Percentiles rank a stretch among this genome's conserved stretches.
Evolutionary conservation across 164 flowering plant species (phyloP).

Genomic region (Aristolochia californica): DNA sequence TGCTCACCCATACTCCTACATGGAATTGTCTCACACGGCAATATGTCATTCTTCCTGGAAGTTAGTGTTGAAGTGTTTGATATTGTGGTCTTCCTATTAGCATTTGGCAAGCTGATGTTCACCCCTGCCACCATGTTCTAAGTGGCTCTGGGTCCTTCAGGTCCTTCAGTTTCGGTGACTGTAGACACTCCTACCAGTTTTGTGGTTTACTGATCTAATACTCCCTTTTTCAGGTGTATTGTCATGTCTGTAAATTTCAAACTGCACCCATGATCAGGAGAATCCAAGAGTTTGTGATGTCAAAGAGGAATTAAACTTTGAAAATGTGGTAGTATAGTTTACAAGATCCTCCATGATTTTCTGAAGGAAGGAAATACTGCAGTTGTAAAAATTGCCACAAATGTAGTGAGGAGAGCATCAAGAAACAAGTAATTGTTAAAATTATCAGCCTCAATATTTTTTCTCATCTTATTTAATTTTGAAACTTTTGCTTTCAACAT

Average conservation of each 20-base stretch:
- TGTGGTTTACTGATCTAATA: too few species aligned
- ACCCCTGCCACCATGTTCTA: too few species aligned
- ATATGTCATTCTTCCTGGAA: too few species aligned
- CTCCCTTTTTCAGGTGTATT: slow-evolving; percentile 11
- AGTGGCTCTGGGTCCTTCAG: too few species aligned
- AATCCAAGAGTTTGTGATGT: slow-evolving; percentile 18
- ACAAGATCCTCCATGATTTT: slow-evolving; percentile 21
- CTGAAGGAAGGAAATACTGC: slow-evolving; percentile 27
- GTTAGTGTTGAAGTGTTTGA: too few species aligned
- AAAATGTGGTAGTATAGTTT: slow-evolving; percentile 18
- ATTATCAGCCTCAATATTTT: background rate
- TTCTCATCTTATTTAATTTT: background rate
- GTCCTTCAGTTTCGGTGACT: too few species aligned
- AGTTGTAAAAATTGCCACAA: slow-evolving; percentile 19
- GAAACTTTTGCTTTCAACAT: background rate
- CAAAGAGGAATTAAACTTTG: slow-evolving; percentile 12
- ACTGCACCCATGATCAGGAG: slow-evolving; percentile 16
- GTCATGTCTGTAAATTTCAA: slow-evolving; percentile 31
- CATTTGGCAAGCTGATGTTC: too few species aligned
- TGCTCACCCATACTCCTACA: too few species aligned
- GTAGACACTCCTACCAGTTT: too few species aligned
- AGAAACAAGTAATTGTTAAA: slow-evolving; percentile 22
- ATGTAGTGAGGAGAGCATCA: slow-evolving; percentile 26
- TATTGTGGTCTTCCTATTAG: too few species aligned
- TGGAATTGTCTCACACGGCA: too few species aligned